Evolutionary conservation across 805 yeast species (phyloP).

Genomic region (Lipomyces spencermartinsiae): DNA sequence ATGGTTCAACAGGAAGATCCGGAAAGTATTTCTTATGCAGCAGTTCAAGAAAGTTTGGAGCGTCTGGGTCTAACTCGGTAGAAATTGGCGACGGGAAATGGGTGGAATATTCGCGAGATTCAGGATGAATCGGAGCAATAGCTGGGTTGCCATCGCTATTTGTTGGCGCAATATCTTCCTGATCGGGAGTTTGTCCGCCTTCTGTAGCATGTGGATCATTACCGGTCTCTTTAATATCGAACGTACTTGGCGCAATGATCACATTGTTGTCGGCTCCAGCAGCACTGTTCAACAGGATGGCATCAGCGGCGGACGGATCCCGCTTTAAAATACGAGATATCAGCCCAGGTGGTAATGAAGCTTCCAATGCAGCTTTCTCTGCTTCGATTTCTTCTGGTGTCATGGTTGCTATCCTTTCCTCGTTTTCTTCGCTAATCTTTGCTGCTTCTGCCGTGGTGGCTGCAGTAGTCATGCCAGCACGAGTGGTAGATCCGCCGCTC

Average conservation of each 20-base stretch:
- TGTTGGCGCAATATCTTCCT: background rate
- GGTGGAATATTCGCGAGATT: background rate
- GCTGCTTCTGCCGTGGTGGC: constrained; percentile 23
- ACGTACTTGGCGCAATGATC: background rate
- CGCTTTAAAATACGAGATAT: constrained; percentile 25
- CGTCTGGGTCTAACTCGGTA: constrained; percentile 63
- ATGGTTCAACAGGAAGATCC: constrained; percentile 81
- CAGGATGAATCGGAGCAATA: background rate
- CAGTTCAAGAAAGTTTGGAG: constrained; percentile 78
- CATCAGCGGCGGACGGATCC: constrained; percentile 27
- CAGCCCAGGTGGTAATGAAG: constrained; percentile 32
- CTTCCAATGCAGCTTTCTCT: constrained; percentile 31
- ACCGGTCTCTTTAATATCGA: background rate
- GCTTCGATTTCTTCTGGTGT: constrained; percentile 32
- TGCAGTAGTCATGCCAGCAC: background rate
- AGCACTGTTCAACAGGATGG: constrained; percentile 8
- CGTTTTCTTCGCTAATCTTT: constrained; percentile 34
- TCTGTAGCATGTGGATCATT: background rate
- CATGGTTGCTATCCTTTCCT: constrained; percentile 33
- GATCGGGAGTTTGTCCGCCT: background rate
- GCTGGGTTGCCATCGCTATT: background rate
- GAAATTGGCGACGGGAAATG: constrained; percentile 31
- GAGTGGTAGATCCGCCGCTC: background rate
- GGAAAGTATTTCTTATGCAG: constrained; percentile 88
- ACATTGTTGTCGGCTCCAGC: background rate